Evolutionary conservation across 352 stramenopile species (phyloP).

Genomic region (Globisporangium megalacanthum): DNA sequence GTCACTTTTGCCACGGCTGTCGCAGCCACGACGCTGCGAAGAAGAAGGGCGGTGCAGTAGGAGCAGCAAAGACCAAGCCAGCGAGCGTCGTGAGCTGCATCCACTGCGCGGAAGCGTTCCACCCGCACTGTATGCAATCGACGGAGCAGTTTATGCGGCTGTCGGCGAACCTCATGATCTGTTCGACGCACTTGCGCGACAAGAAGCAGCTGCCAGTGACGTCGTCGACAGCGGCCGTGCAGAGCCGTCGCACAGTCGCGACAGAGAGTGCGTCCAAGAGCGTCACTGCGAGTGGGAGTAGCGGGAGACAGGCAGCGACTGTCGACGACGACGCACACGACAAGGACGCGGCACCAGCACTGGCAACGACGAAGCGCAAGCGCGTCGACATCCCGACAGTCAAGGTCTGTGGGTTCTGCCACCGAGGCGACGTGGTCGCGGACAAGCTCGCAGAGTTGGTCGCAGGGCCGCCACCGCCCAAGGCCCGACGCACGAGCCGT

Average conservation of each 20-base stretch:
- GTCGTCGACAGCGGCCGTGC: neutral
- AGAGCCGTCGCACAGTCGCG: neutral
- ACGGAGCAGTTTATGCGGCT: slow-evolving; percentile 76
- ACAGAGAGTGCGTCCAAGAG: neutral
- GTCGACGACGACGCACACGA: slow-evolving; percentile 23
- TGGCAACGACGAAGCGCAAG: slow-evolving; percentile 11
- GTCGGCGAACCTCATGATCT: slow-evolving; percentile 87
- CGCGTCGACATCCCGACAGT: slow-evolving; percentile 6
- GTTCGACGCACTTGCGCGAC: slow-evolving; percentile 66
- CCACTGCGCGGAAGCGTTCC: slow-evolving; percentile 81
- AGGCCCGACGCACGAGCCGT: slow-evolving; percentile 14
- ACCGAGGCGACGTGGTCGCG: slow-evolving; percentile 32
- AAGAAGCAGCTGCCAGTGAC: slow-evolving; percentile 22
- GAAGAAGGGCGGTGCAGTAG: slow-evolving; percentile 4
- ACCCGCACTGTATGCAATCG: slow-evolving; percentile 73
- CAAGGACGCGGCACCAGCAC: slow-evolving; percentile 6
- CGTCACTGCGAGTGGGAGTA: neutral
- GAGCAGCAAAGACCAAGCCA: slow-evolving; percentile 32
- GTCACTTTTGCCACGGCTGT: slow-evolving; percentile 87
- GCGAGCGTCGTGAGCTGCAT: slow-evolving; percentile 73
- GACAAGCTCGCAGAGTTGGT: slow-evolving; percentile 9
- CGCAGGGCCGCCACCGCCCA: slow-evolving; percentile 1
- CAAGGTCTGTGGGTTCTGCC: slow-evolving; percentile 61
- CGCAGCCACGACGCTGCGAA: slow-evolving; percentile 14
- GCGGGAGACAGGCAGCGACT: slow-evolving; percentile 1